Evolutionary conservation across 768 basidiomycete genomes (phyloP).

Genomic region (Boletus eberwhitei): DNA sequence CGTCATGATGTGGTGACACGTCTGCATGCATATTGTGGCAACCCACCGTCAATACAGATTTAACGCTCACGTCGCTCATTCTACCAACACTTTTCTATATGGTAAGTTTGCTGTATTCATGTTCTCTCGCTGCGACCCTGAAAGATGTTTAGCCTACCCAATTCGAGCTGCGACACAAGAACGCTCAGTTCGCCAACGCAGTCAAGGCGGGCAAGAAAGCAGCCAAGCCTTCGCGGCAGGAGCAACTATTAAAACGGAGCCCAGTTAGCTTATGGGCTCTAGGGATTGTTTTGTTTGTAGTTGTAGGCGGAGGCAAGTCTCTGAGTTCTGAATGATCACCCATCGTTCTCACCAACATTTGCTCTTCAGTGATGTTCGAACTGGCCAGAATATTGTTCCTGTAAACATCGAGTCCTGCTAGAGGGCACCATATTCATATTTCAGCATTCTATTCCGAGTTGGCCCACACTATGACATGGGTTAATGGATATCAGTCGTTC

Average conservation of each 20-base stretch:
- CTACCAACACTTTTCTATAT: constrained; percentile 17
- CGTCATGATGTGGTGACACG: constrained; percentile 14
- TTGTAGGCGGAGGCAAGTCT: constrained; percentile 75
- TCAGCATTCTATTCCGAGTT: not conserved
- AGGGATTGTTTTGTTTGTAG: constrained; percentile 70
- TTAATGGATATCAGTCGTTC: constrained; percentile 9
- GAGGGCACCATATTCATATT: not conserved
- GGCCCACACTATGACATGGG: not conserved
- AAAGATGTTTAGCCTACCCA: constrained; percentile 57
- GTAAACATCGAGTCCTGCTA: constrained; percentile 30
- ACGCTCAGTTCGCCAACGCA: constrained; percentile 74
- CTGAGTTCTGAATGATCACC: not conserved
- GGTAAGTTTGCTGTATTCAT: constrained; percentile 23
- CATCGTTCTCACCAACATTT: constrained; percentile 3
- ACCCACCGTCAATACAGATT: not conserved
- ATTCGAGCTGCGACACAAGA: constrained; percentile 79
- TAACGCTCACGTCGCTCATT: constrained; percentile 31
- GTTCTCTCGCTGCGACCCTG: not conserved
- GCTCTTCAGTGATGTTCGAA: constrained; percentile 66
- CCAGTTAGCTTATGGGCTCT: constrained; percentile 76
- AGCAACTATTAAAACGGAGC: constrained; percentile 65
- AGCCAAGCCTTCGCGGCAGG: constrained; percentile 66
- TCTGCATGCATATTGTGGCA: not conserved
- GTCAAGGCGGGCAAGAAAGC: constrained; percentile 75
- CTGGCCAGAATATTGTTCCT: constrained; percentile 64